These are phyloP conservation scores for Boletales sp. DNA, from an alignment of 768 basidiomycete genomes.

Conservation along the genomic window DNA sequence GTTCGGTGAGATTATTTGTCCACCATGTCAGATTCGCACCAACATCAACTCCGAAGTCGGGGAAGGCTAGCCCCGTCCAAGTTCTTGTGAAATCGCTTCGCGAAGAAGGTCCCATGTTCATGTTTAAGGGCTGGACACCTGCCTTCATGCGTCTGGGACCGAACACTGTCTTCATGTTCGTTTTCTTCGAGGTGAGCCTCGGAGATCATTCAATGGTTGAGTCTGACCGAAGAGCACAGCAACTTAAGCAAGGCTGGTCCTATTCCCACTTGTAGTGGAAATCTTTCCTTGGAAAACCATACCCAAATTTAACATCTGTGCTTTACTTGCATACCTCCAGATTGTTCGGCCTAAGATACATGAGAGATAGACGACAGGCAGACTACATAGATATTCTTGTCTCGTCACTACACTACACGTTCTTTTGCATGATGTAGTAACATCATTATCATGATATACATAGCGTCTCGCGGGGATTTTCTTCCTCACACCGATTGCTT, in stretches of 20 bases:
- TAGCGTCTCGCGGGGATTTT: too few relatives aligned
- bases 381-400: constrained; percentile 4
- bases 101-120: constrained; percentile 71
- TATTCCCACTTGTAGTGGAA: constrained; percentile 1
- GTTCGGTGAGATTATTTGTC: constrained; percentile 47
- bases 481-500: too few relatives aligned
- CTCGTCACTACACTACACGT: constrained; percentile 1
- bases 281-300: not conserved
- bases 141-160: constrained; percentile 82
- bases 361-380: too few relatives aligned
- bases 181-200: constrained; percentile 72
- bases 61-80: constrained; percentile 43
- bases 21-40: not conserved
- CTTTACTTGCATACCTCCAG: constrained; percentile 1
- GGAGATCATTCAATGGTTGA: not conserved
- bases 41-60: constrained; percentile 41
- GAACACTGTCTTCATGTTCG: constrained; percentile 80
- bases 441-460: not conserved
- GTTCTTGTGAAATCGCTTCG: constrained; percentile 58
- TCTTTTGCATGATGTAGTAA: constrained; percentile 2
- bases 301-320: constrained; percentile 2
- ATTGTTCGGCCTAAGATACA: not conserved
- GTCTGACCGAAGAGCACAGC: constrained; percentile 37
- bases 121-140: constrained; percentile 90
- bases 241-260: constrained; percentile 67